Base-by-base conservation (phyloP, 2,329 filamentous ascomycete species). In the Phyllosticta citribraziliensis region DNA sequence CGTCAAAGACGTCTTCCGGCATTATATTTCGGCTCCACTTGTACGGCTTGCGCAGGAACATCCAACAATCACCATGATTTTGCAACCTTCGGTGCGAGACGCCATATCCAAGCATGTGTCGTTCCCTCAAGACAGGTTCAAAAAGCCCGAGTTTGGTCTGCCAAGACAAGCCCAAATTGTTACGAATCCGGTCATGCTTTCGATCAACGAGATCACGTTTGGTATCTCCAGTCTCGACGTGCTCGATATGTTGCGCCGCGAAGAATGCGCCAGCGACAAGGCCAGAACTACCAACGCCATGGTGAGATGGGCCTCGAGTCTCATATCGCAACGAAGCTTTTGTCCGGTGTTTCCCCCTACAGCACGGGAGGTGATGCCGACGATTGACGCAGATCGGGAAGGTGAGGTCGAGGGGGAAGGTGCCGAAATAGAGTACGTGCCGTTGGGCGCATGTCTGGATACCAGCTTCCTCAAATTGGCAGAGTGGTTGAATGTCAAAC, bases 251-350 rank as follows among this genome's bases (percentile, higher is more conserved):
- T 76, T 97, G 58, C 82, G 87, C n/a, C 79, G 82, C 25, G 87
- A 93, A 68, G 91, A 96, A 72, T 79, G 87, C 1, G 74, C 78
- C 5, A 81, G 82, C 20, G 82, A 82, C 1, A 80, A 78, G 56
- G 80, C 82, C 0, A 72, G 73, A 9, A 81, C 86, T 58, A 72
- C 80, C 0, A 85, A 89, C 66, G 68, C 89, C 25, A 79, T 93
- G 68, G 84, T 86, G 17, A 78, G 93, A n/a, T 75, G 92, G 55
- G 84, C 88, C 5, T 82, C 85, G 20, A 87, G 94, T 66, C 74
- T 99, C 19, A 84, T 99, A 62, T 88, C 96, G 74, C 94, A 97
- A 75, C 80, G 92, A 6, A 91, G 94, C 70, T 97, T 92, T 74
- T 91, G 91, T 68, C 94, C 94, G 0, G 76, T 97, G 0, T 97